Evolutionary conservation across 352 stramenopile species (phyloP).

Genomic region (Pythium utonaiense): DNA sequence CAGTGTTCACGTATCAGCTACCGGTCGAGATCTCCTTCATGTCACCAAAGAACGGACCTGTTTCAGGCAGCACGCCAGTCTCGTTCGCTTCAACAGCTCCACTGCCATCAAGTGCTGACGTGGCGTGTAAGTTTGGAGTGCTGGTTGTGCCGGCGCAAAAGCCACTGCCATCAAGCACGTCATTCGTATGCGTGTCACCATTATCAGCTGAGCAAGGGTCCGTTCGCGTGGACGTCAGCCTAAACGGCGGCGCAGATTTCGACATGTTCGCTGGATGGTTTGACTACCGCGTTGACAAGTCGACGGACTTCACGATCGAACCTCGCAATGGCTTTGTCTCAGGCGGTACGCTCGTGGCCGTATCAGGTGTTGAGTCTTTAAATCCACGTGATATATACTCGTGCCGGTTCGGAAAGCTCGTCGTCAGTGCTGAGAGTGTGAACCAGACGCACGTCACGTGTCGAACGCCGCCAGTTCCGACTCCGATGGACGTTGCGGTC

Average conservation of each 20-base stretch:
- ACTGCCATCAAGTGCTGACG: conserved; percentile 15
- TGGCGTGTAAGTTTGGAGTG: conserved; percentile 61
- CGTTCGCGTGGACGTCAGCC: conserved; percentile 35
- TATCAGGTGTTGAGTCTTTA: conserved; percentile 33
- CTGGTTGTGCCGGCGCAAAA: conserved; percentile 27
- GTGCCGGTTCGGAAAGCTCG: conserved; percentile 48
- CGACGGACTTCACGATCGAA: conserved; percentile 24
- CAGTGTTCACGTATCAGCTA: conserved; percentile 43
- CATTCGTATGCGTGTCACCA: conserved; percentile 11
- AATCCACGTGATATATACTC: conserved; percentile 27
- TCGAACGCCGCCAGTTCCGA: conserved; percentile 34
- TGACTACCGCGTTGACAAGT: conserved; percentile 35
- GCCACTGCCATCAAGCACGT: background rate
- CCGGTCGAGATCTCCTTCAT: conserved; percentile 33
- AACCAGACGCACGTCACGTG: conserved; percentile 60
- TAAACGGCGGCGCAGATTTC: conserved; percentile 47
- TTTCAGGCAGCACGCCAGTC: conserved; percentile 55
- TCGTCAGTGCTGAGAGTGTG: conserved; percentile 41
- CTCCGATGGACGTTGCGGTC: conserved; percentile 33
- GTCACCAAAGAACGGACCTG: conserved; percentile 43
- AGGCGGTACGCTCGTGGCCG: conserved; percentile 54
- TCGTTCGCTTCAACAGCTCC: conserved; percentile 24
- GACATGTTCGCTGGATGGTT: conserved; percentile 42
- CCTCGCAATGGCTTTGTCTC: conserved; percentile 38
- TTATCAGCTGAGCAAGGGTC: background rate